phyloP scores from a whole-genome alignment of 2,329 filamentous ascomycete genomes.

The Fusarium avenaceum region DNA sequence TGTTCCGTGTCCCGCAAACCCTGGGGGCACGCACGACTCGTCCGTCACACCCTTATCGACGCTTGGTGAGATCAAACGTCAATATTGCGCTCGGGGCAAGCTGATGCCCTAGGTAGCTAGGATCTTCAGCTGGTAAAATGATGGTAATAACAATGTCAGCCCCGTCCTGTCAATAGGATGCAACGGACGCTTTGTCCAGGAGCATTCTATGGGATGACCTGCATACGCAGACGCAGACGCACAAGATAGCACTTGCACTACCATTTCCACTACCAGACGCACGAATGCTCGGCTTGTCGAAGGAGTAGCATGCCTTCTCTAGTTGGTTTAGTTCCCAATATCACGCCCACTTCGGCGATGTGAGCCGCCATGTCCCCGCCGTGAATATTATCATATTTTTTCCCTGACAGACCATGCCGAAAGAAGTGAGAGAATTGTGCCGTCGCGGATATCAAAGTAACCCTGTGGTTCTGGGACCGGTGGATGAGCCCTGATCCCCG shows the following conservation, averaged over 20 bases:
- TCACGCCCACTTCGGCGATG: constrained; percentile 27
- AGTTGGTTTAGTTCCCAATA: constrained; percentile 40
- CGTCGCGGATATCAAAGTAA: constrained; percentile 12
- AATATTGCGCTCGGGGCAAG: constrained; percentile 30
- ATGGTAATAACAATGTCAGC: constrained; percentile 39
- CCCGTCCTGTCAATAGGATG: constrained; percentile 43
- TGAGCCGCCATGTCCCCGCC: constrained; percentile 33
- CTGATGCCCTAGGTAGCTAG: constrained; percentile 38
- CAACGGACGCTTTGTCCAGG: constrained; percentile 35
- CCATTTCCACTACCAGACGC: constrained; percentile 36
- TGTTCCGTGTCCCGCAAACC: constrained; percentile 34
- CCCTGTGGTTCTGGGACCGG: constrained; percentile 1
- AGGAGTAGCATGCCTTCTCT: constrained; percentile 36
- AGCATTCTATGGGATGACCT: constrained; percentile 42
- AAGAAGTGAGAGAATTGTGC: constrained; percentile 11
- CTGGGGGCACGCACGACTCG: constrained; percentile 32
- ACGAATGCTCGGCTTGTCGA: constrained; percentile 37
- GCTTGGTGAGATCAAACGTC: constrained; percentile 36
- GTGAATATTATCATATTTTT: constrained; percentile 19
- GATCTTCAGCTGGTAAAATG: constrained; percentile 43
- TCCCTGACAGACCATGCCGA: constrained; percentile 5
- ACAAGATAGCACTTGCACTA: constrained; percentile 36
- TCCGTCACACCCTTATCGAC: constrained; percentile 38
- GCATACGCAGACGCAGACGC: constrained; percentile 36
- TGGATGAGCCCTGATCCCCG: constrained; percentile 19